These are phyloP conservation scores for Fusarium sp. DNA, from an alignment of 2,329 filamentous ascomycete species.

Conservation along the genomic window DNA sequence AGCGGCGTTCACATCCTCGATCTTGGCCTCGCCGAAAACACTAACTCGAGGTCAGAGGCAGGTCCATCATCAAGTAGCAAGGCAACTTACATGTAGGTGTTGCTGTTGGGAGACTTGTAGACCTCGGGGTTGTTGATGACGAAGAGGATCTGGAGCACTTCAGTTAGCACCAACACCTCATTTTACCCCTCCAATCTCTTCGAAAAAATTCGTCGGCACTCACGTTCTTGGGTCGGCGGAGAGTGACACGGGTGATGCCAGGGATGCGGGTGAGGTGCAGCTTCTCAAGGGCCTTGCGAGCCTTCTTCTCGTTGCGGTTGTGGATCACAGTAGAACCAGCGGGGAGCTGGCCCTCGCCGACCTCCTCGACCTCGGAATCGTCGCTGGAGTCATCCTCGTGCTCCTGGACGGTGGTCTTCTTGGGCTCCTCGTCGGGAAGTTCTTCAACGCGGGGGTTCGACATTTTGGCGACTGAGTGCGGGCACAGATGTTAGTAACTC, in stretches of 20 bases:
- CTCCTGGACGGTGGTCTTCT: slow-evolving; percentile 83
- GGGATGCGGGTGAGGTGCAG: slow-evolving; percentile 95
- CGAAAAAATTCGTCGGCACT: slow-evolving; percentile 59
- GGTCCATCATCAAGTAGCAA: background rate
- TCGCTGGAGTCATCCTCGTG: slow-evolving; percentile 75
- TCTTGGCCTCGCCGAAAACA: slow-evolving; percentile 99
- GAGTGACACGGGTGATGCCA: slow-evolving; percentile 97
- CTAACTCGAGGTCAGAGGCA: slow-evolving; percentile 59
- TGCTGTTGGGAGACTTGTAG: slow-evolving; percentile 99
- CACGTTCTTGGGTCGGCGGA: slow-evolving; percentile 99
- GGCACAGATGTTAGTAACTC: slow-evolving; percentile 46
- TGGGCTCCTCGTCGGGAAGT: slow-evolving; percentile 89
- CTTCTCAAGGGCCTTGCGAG: slow-evolving; percentile 98
- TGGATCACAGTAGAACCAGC: slow-evolving; percentile 91
- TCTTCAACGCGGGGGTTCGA: slow-evolving; percentile 98
- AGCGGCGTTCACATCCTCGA: slow-evolving; percentile 98
- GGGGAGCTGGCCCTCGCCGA: slow-evolving; percentile 80
- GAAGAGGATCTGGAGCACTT: slow-evolving; percentile 83
- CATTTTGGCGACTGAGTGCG: slow-evolving; percentile 72
- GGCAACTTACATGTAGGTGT: slow-evolving; percentile 94
- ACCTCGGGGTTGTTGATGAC: slow-evolving; percentile 99
- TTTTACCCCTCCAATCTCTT: slow-evolving; percentile 10
- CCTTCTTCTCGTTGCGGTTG: slow-evolving; percentile 99
- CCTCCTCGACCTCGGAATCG: slow-evolving; percentile 84
- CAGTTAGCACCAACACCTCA: slow-evolving; percentile 40